Base-by-base conservation (phyloP, 352 stramenopile genomes). In the Phytophthora chlamydospora region DNA sequence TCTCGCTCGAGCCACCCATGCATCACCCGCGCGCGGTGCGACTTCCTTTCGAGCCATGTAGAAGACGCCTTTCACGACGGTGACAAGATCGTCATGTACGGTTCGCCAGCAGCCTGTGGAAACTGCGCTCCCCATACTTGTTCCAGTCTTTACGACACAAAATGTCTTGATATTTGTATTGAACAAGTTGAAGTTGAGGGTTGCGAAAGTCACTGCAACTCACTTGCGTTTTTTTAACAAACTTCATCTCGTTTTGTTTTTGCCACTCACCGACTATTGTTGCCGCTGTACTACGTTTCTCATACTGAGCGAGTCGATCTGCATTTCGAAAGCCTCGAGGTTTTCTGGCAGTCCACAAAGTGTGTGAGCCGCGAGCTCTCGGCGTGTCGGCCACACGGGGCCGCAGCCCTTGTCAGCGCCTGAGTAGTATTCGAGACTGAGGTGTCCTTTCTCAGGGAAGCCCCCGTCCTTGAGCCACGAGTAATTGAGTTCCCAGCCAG, bases 391-490 rank as follows among this genome's bases (percentile, higher is more conserved):
- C 81, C 81, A 91, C 64, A 91, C 77, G 3, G 82, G 82, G 0
- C 79, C 76, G 43, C 84, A 93, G 24, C 84, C 84, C 21, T 84
- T 84, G 55, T 93, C 84, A 0, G 78, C 80, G 1, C 84, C 84
- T 6, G 84, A 93, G 62, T 91, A 93, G 39, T 93, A 93, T 54
- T 89, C 77, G 32, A 93, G 71, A 31, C 68, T 84, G 33, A 93
- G 51, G 55, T 78, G 88, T 9, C 85, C 85, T 73, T 91, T 91
- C 40, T 93, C 80, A 4, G 83, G 80, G 50, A 91, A 91, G 1
- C 79, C 81, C 19, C 83, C 78, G 57, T 93, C 85, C 58, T 89
- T 90, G 39, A 91, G 73, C 85, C 85, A 93, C 47, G 79, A 89
- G 44, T 86, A 65, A 39, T 91, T 91, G 53, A 93, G 81, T 53